Evolutionary conservation across 495 filamentous ascomycete genomes (phyloP).

Genomic region (Aspergillus heteromorphus): DNA sequence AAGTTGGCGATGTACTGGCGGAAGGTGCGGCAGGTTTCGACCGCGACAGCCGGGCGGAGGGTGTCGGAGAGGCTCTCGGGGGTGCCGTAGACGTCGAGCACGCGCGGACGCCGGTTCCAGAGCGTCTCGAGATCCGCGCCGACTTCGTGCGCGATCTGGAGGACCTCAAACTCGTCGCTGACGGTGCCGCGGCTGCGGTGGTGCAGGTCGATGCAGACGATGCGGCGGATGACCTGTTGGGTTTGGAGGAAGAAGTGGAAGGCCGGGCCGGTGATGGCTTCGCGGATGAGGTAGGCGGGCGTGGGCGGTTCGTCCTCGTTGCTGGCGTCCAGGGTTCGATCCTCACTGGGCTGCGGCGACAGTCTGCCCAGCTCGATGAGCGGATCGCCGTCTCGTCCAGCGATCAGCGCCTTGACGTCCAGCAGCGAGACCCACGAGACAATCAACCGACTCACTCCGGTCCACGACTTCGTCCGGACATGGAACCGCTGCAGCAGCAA

Average conservation of each 20-base stretch:
- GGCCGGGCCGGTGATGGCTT: constrained; percentile 30
- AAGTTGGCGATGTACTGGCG: constrained; percentile 37
- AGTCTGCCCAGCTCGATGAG: constrained; percentile 29
- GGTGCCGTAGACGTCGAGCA: constrained; percentile 31
- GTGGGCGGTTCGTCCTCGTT: constrained; percentile 12
- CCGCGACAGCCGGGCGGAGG: constrained; percentile 22
- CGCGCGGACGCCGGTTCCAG: constrained; percentile 31
- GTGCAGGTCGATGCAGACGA: constrained; percentile 36
- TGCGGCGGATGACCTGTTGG: constrained; percentile 35
- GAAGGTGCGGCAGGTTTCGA: constrained; percentile 30
- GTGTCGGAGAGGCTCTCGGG: constrained; percentile 23
- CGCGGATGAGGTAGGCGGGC: constrained; percentile 31
- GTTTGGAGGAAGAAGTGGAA: constrained; percentile 33
- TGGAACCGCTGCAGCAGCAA: constrained; percentile 33
- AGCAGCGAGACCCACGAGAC: constrained; percentile 35
- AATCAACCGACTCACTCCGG: constrained; percentile 23
- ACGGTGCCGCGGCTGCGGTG: constrained; percentile 38
- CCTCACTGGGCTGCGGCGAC: not conserved
- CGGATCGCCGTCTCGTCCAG: constrained; percentile 37
- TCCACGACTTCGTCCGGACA: constrained; percentile 25
- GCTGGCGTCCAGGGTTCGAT: not conserved
- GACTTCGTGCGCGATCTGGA: constrained; percentile 37
- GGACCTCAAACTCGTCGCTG: constrained; percentile 38
- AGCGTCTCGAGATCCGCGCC: constrained; percentile 35
- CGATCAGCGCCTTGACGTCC: constrained; percentile 38